A percentile compares a stretch with the other conserved stretches of the same genome.
phyloP scores from a whole-genome alignment of 2,329 filamentous ascomycete species.

The Aspergillus sp. region DNA sequence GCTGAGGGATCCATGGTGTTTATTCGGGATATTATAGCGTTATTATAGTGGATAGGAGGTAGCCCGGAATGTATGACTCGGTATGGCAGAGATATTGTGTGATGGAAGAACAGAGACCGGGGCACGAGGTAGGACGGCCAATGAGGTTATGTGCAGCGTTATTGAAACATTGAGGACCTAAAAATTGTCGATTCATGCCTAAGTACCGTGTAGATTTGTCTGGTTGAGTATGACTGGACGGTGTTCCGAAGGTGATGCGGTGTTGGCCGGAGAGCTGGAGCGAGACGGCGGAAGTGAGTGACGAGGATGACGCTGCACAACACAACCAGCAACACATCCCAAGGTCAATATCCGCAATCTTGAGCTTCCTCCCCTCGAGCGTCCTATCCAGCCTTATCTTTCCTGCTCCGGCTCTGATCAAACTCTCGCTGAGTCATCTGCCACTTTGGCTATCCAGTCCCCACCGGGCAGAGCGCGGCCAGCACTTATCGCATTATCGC shows the following conservation, averaged over 20 bases:
- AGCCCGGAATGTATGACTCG: background rate
- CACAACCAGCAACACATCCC: background rate
- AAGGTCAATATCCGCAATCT: background rate
- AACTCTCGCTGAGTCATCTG: background rate
- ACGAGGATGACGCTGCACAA: too few relatives aligned
- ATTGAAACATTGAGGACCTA: too few relatives aligned
- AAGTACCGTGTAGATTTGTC: too few relatives aligned
- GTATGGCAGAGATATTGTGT: background rate
- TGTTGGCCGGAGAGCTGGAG: too few relatives aligned
- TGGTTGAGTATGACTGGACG: too few relatives aligned
- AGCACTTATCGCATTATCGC: too few relatives aligned
- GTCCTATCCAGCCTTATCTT: background rate
- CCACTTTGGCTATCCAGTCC: background rate
- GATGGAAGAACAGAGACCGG: background rate
- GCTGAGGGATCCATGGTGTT: constrained; percentile 21
- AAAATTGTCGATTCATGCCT: too few relatives aligned
- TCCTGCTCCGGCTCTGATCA: background rate
- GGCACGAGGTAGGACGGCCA: background rate
- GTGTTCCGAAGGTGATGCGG: too few relatives aligned
- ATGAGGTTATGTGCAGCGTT: background rate
- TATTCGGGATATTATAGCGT: too few relatives aligned
- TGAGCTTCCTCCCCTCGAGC: background rate
- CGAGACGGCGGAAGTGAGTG: too few relatives aligned
- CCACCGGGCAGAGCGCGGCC: background rate
- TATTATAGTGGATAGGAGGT: background rate